Percentiles rank a stretch among this genome's conserved stretches.
Evolutionary conservation across 2,329 filamentous ascomycete genomes (phyloP).

Genomic region (Sporothrix mexicana): DNA sequence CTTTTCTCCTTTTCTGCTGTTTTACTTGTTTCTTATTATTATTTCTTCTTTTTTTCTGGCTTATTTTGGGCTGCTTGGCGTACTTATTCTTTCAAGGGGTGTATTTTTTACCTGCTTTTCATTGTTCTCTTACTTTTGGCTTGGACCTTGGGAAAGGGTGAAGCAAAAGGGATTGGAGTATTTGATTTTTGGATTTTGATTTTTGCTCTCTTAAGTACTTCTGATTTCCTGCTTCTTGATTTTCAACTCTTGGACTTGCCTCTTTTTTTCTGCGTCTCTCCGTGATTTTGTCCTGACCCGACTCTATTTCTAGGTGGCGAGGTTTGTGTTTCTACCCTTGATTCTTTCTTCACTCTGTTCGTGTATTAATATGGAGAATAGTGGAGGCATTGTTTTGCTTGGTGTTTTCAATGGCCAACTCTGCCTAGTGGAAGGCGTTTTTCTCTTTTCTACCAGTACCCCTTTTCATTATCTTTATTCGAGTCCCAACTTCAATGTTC

Average conservation of each 20-base stretch:
- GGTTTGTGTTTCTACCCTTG: background rate
- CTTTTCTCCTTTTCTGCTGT: background rate
- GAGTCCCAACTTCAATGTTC: background rate
- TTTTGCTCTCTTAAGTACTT: no score
- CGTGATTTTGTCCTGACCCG: background rate
- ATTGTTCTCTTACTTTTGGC: background rate
- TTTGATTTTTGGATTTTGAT: background rate
- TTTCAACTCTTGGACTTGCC: background rate
- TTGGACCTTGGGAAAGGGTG: conserved; percentile 13
- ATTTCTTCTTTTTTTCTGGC: background rate
- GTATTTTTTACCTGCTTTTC: background rate
- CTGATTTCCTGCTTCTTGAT: background rate
- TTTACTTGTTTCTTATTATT: background rate
- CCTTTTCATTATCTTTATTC: background rate
- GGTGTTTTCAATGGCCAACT: background rate
- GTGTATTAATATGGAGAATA: conserved; percentile 5
- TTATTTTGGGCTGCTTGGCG: conserved; percentile 5
- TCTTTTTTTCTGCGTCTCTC: background rate
- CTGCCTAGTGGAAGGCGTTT: background rate
- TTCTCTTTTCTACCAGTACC: background rate
- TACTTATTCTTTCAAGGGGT: conserved; percentile 9
- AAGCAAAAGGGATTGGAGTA: conserved; percentile 22
- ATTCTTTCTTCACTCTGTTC: background rate
- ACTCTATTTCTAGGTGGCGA: background rate
- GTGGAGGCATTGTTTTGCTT: background rate